Percentiles rank a stretch among this genome's conserved stretches.
phyloP scores from a whole-genome alignment of 352 stramenopile species.

The Globisporangium polare region DNA sequence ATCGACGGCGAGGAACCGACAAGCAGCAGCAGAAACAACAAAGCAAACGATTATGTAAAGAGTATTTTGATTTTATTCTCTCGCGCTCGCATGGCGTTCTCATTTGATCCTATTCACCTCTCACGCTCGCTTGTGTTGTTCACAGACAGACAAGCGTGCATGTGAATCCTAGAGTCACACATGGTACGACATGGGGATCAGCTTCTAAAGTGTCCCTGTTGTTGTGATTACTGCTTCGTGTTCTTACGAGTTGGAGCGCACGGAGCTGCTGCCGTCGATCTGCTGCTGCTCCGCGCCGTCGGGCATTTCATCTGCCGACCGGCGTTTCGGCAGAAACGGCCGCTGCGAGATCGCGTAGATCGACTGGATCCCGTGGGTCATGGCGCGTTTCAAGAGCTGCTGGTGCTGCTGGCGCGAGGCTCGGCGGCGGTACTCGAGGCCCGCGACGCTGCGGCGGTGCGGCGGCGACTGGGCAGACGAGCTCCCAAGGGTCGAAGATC shows the following conservation, averaged over 20 bases:
- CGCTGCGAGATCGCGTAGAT: constrained; percentile 4
- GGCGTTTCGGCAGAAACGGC: background rate
- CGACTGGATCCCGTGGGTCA: background rate
- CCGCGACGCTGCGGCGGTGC: background rate
- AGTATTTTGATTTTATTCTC: constrained; percentile 13
- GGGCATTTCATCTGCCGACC: background rate
- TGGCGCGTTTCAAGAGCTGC: background rate
- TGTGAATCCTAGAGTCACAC: background rate
- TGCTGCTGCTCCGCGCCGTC: background rate
- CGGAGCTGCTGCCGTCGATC: background rate
- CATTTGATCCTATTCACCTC: background rate
- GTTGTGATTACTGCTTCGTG: background rate
- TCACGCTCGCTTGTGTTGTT: background rate
- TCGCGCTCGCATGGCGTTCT: background rate
- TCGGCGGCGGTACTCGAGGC: background rate
- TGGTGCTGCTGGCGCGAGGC: background rate
- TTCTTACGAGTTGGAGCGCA: background rate
- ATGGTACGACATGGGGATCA: background rate
- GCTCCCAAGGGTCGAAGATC: background rate
- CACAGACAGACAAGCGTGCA: background rate
- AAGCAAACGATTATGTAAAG: constrained; percentile 13
- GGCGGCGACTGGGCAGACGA: background rate
- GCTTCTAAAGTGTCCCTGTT: background rate
- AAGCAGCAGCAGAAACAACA: constrained; percentile 1
- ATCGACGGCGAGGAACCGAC: background rate